A percentile compares a stretch with the other conserved stretches of the same genome.
These are phyloP conservation scores for Aspergillus fumigatiaffinis DNA, from an alignment of 2,329 filamentous ascomycete genomes.

Conservation along the genomic window DNA sequence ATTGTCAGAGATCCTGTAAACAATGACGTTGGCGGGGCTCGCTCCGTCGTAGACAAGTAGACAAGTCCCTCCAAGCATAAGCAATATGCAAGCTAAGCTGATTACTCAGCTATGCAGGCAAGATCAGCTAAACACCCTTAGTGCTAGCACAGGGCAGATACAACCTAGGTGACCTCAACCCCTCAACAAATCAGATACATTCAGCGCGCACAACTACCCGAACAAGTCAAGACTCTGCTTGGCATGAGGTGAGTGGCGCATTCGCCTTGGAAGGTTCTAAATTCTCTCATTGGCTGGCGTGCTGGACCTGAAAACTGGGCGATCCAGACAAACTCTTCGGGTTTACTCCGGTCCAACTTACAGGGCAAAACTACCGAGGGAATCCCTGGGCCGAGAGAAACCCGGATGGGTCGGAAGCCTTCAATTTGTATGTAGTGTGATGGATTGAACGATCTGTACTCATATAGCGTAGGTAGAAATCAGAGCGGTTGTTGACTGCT, in stretches of 20 bases:
- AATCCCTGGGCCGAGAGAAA: constrained; percentile 6
- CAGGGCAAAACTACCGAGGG: constrained; percentile 18
- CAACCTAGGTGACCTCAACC: background rate
- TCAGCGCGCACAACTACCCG: background rate
- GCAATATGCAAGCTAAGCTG: background rate
- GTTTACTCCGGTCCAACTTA: constrained; percentile 16
- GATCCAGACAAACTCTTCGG: constrained; percentile 22
- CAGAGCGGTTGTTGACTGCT: too few species aligned
- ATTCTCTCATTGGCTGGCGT: constrained; percentile 1
- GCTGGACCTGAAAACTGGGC: constrained; percentile 12
- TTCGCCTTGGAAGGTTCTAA: background rate
- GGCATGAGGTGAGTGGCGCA: constrained; percentile 7
- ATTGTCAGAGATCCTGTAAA: background rate
- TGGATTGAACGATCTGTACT: background rate
- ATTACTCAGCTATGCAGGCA: background rate
- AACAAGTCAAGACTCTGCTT: background rate
- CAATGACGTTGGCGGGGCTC: background rate
- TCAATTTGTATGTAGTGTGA: background rate
- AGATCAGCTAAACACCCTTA: background rate
- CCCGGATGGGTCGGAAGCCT: constrained; percentile 3
- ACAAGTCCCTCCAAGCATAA: background rate
- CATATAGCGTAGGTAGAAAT: background rate
- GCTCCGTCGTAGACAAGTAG: background rate
- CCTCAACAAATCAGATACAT: background rate
- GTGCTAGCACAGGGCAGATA: background rate